A percentile compares a stretch with the other conserved stretches of the same genome.
Evolutionary conservation across 2,329 filamentous ascomycete species (phyloP).

Genomic region (Xylariales sp.): DNA sequence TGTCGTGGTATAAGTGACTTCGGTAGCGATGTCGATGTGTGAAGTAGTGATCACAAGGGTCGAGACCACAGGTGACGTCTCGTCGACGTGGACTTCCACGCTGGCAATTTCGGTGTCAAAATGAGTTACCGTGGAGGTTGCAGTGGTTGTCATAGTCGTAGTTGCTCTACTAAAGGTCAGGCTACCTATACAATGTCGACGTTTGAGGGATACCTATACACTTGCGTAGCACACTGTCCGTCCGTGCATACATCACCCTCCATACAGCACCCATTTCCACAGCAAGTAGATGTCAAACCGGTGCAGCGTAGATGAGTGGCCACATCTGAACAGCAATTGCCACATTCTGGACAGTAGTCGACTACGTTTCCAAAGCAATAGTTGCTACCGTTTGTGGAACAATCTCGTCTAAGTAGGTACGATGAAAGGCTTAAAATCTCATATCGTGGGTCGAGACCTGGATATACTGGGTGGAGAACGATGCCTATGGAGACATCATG

Average conservation of each 20-base stretch:
- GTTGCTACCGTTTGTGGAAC: conserved; percentile 1
- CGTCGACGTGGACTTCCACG: not conserved
- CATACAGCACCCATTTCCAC: not conserved
- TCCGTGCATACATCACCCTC: not conserved
- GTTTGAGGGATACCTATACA: no score
- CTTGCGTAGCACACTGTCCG: conserved; percentile 1
- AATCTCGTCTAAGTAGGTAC: not conserved
- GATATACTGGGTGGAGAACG: not conserved
- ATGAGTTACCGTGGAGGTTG: not conserved
- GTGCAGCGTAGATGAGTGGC: not conserved
- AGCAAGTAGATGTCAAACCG: conserved; percentile 2
- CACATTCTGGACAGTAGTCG: conserved; percentile 3
- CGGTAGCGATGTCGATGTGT: not conserved
- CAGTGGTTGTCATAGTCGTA: not conserved
- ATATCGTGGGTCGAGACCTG: not conserved
- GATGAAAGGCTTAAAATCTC: not conserved
- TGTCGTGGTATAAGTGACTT: conserved; percentile 1
- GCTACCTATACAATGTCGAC: no score
- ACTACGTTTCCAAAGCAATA: conserved; percentile 3
- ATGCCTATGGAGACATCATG: not conserved
- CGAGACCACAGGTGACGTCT: not conserved
- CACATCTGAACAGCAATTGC: not conserved
- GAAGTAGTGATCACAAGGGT: not conserved
- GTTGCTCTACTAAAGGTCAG: not conserved
- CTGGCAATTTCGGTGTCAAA: not conserved